These are phyloP conservation scores for Diplodia sapinea DNA, from an alignment of 2,329 filamentous ascomycete genomes.

Conservation along the genomic window DNA sequence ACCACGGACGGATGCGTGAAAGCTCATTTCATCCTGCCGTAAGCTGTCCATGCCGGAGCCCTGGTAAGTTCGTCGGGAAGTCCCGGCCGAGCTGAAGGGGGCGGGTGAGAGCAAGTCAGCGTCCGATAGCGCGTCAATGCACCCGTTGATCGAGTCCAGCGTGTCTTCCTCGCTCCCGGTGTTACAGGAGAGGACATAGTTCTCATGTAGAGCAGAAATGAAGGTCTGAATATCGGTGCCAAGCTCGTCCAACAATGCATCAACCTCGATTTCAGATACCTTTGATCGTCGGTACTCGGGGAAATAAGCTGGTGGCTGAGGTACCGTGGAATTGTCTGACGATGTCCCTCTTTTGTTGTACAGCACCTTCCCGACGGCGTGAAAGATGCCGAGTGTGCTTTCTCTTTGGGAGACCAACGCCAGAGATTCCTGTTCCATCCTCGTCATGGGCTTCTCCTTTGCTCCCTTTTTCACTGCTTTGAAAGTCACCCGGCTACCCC, in stretches of 20 bases:
- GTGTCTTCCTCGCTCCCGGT: constrained; percentile 64
- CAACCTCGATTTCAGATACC: constrained; percentile 55
- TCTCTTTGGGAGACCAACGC: constrained; percentile 85
- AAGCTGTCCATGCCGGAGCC: constrained; percentile 69
- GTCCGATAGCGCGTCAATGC: constrained; percentile 84
- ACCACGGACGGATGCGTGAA: constrained; percentile 87
- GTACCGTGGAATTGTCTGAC: constrained; percentile 31
- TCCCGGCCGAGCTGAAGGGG: constrained; percentile 67
- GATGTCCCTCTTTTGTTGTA: constrained; percentile 82
- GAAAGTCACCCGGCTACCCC: constrained; percentile 76
- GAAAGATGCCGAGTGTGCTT: constrained; percentile 90
- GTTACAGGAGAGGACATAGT: constrained; percentile 86
- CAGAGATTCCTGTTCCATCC: constrained; percentile 78
- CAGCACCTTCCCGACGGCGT: constrained; percentile 92
- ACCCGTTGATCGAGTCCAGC: constrained; percentile 80
- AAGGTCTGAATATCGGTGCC: constrained; percentile 93
- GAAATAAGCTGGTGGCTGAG: constrained; percentile 55
- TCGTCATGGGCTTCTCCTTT: constrained; percentile 69
- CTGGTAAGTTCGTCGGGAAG: constrained; percentile 55
- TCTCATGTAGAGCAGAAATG: constrained; percentile 88
- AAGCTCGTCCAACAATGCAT: constrained; percentile 86
- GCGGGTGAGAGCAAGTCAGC: constrained; percentile 84
- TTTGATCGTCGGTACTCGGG: constrained; percentile 53
- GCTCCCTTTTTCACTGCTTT: constrained; percentile 65
- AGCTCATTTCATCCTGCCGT: constrained; percentile 91